Base-by-base conservation (phyloP, 805 yeast species). In the Candida hungchunana region DNA sequence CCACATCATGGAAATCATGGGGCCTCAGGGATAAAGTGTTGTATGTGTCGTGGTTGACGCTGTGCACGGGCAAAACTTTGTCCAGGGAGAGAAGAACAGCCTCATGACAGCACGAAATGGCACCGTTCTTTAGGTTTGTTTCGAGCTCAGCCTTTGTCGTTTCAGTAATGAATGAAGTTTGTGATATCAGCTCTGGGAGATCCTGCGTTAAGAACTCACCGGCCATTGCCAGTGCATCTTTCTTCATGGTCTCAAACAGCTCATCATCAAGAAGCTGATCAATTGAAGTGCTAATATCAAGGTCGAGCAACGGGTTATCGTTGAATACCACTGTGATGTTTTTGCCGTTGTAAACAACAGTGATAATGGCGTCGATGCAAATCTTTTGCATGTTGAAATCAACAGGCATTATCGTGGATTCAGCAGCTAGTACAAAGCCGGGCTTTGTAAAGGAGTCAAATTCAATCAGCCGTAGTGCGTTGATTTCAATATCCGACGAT, bases 231-330 rank as follows among this genome's bases (percentile, higher is more conserved):
- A 53, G 26, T 2, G 51, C 35, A 23, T 54, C 56, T 4, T 15
- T 14, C 32, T 50, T 52, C 17, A 54, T 36, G 11, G 43, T 34
- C 8, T 40, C 39, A 13, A 51, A 44, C 8, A 46, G 23, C 1
- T 50, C 55, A 5, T 52, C 51, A 34, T 54, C 57, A 29, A 53
- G 18, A 7, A 54, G 32, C 29, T 52, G 55, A 38, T 54, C 59
- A 12, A 54, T 45, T 0, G 56, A 42, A 5, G 55, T 54, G 29
- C 42, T 32, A 22, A 54, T 32, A 14, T 48, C 37, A 27, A 54
- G 33, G n/a, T 50, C 51, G 6, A 54, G 32, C 11, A 36, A 20
- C 1, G 57, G 56, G 6, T 50, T 56, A 13, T 50, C 51, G 26
- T 46, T 48, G 30, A 54, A 54, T 12, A 54, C 53, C 16, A 53